These are phyloP conservation scores for Ophiostoma sp. DNA, from an alignment of 2,329 filamentous ascomycete species.

Conservation along the genomic window DNA sequence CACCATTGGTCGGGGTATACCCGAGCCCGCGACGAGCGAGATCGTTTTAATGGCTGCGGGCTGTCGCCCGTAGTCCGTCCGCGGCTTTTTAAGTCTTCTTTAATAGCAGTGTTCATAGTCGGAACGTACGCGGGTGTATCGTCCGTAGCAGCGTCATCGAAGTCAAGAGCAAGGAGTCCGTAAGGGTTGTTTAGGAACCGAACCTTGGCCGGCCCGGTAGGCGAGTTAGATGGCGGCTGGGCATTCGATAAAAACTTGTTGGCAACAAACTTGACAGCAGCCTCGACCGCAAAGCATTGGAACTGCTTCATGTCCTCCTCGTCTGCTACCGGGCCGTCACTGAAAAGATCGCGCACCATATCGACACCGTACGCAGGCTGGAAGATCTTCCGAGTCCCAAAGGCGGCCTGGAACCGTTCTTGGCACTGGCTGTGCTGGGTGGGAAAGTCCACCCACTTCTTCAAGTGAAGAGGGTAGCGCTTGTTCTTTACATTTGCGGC, in stretches of 20 bases:
- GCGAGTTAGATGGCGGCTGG: neutral
- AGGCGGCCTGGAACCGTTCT: neutral
- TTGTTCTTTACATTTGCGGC: neutral
- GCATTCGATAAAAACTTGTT: neutral
- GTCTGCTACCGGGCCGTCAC: neutral
- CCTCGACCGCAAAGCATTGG: neutral
- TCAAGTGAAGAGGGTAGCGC: neutral
- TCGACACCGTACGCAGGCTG: neutral
- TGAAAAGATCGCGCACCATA: no score
- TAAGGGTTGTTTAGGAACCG: no score
- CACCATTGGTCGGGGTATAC: conserved; percentile 19
- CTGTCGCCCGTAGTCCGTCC: neutral
- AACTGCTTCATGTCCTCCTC: neutral
- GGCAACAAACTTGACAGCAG: no score
- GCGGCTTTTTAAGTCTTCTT: neutral
- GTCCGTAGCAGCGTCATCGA: no score
- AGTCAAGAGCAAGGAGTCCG: no score
- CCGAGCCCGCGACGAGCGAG: neutral
- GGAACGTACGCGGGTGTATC: neutral
- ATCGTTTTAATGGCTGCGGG: neutral
- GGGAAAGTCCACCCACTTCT: neutral
- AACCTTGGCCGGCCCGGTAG: no score
- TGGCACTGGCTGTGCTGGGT: neutral
- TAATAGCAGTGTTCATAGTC: neutral
- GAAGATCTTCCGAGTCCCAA: neutral